Percentiles rank a stretch among this genome's conserved stretches.
phyloP scores from a whole-genome alignment of 805 yeast species.

The Saccharomycopsis sp. region DNA sequence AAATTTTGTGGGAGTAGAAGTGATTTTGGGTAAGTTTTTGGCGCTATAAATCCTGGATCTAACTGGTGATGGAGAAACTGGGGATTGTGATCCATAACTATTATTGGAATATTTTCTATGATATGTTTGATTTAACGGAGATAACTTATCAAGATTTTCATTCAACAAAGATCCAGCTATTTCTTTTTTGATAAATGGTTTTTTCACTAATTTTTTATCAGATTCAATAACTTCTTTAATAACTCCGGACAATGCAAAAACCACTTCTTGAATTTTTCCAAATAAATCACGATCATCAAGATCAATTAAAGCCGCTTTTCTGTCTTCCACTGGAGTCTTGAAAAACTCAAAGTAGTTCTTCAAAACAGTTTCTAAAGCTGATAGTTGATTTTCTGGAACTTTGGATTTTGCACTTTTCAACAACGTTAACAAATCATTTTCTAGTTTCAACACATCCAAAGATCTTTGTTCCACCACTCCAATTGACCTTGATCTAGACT shows the following conservation, averaged over 20 bases:
- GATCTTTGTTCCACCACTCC: slow-evolving; percentile 17
- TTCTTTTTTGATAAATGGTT: slow-evolving; percentile 3
- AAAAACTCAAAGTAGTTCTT: slow-evolving; percentile 23
- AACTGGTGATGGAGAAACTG: too few species aligned
- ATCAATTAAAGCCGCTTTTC: slow-evolving; percentile 22
- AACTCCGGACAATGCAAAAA: slow-evolving; percentile 21
- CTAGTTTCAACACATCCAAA: slow-evolving; percentile 25
- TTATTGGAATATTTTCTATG: slow-evolving; percentile 4
- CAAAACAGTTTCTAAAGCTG: slow-evolving; percentile 20
- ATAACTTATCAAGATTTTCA: slow-evolving; percentile 14
- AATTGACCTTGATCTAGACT: not conserved
- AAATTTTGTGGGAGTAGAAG: too few species aligned
- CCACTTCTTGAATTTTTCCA: slow-evolving; percentile 24
- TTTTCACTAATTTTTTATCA: slow-evolving; percentile 17
- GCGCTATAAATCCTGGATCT: too few species aligned
- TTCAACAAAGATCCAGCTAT: slow-evolving; percentile 6
- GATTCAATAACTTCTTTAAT: slow-evolving; percentile 24
- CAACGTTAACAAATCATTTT: slow-evolving; percentile 22
- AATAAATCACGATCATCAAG: slow-evolving; percentile 22
- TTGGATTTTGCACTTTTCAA: slow-evolving; percentile 17
- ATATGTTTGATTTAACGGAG: slow-evolving; percentile 5
- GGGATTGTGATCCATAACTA: slow-evolving; percentile 1
- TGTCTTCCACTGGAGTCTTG: slow-evolving; percentile 18
- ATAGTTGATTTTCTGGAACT: slow-evolving; percentile 17
- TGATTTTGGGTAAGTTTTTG: too few species aligned